Conservation (phyloP, 2,329 filamentous ascomycete genomes). For the Colletotrichum destructivum region DNA sequence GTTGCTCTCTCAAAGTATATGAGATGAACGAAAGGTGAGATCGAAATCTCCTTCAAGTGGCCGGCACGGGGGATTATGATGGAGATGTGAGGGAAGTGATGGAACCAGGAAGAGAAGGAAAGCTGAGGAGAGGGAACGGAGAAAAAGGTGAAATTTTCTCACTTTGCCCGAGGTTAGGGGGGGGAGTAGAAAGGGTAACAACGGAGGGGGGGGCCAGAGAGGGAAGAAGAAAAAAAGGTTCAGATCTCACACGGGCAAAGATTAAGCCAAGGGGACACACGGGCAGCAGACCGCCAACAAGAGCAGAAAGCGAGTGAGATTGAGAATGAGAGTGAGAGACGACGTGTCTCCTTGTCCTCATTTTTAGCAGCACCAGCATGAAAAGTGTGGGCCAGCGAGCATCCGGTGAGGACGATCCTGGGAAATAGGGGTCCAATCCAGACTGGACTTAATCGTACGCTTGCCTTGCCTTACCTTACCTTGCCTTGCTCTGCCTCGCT, state of each 20-base stretch:
- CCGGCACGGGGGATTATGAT: background rate
- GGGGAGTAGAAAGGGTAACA: too few species aligned
- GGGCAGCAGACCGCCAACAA: slow-evolving; percentile 28
- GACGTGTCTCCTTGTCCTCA: slow-evolving; percentile 31
- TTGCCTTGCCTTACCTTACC: too few species aligned
- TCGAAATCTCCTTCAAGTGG: slow-evolving; percentile 2
- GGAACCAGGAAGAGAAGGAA: slow-evolving; percentile 1
- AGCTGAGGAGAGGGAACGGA: background rate
- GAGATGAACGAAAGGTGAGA: slow-evolving; percentile 26
- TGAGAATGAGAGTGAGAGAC: background rate
- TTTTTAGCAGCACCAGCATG: slow-evolving; percentile 27
- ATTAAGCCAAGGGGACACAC: background rate
- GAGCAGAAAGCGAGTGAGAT: background rate
- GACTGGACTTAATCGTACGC: slow-evolving; percentile 1
- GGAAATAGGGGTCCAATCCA: slow-evolving; percentile 39
- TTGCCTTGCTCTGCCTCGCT: too few species aligned
- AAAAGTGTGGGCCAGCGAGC: slow-evolving; percentile 22
- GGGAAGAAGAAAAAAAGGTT: background rate
- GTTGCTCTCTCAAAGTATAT: slow-evolving; percentile 3
- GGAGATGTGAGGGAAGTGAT: slow-evolving; percentile 7
- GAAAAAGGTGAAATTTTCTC: slow-evolving; percentile 24
- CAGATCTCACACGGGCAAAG: slow-evolving; percentile 5
- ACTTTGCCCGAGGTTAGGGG: slow-evolving; percentile 29
- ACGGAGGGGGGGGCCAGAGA: too few species aligned
- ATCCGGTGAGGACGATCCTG: slow-evolving; percentile 28